Conservation (phyloP, 1,139 yeast species). For the Lodderomyces theae region DNA sequence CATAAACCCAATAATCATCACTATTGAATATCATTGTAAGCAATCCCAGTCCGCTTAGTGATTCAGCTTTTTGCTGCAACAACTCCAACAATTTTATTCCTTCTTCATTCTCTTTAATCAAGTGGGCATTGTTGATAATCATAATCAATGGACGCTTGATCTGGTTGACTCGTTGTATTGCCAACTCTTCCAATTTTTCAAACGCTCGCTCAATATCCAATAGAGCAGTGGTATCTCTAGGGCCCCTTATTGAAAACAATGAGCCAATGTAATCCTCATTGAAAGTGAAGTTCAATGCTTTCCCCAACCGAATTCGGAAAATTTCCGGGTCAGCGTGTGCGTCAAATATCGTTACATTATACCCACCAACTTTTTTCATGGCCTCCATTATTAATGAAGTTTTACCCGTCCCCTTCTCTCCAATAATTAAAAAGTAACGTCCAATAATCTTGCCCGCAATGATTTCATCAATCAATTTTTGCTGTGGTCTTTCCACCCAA, state of each 20-base stretch:
- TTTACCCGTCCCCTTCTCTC: constrained; percentile 88
- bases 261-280: constrained; percentile 84
- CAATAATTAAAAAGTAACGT: constrained; percentile 68
- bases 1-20: constrained; percentile 88
- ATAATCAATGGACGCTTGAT: constrained; percentile 57
- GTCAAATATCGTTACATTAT: constrained; percentile 69
- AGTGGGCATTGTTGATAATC: constrained; percentile 71
- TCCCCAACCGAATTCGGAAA: constrained; percentile 71
- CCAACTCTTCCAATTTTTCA: constrained; percentile 70
- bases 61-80: constrained; percentile 80
- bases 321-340: constrained; percentile 89
- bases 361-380: constrained; percentile 62
- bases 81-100: constrained; percentile 72
- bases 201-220: constrained; percentile 83
- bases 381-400: constrained; percentile 71
- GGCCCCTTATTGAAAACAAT: constrained; percentile 78
- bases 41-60: constrained; percentile 71
- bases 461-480: constrained; percentile 60
- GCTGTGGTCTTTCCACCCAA: constrained; percentile 75
- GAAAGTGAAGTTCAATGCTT: constrained; percentile 69
- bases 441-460: constrained; percentile 63
- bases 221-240: constrained; percentile 80
- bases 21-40: constrained; percentile 76
- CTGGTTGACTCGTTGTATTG: constrained; percentile 45
- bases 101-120: constrained; percentile 70